Base-by-base conservation (phyloP, 2,329 filamentous ascomycete genomes). In the Zymoseptoria passerinii region DNA sequence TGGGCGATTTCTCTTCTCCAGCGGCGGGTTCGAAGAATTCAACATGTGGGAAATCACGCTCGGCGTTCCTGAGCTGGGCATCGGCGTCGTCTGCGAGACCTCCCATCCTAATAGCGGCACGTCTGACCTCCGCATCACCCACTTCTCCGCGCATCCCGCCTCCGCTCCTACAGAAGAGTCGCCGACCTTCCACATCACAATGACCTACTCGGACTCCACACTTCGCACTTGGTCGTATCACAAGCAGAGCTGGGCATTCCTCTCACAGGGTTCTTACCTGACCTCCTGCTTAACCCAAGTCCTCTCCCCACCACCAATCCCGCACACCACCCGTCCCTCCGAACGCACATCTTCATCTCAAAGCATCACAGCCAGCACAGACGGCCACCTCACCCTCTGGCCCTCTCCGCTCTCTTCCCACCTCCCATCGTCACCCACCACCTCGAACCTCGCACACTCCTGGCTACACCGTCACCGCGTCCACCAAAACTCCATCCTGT, bases 1-100 rank as follows among this genome's bases (percentile, higher is more conserved):
- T 52, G 82, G 86, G 1, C 72, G 77, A 1, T 88, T 87, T 65
- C 81, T 99, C 2, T 88, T 97, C 70, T 96, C 89, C 63, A 92
- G 90, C 67, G 90, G 84, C 5, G 94, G 92, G 0, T 86, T 85
- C 61, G 92, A 96, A 71, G 92, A 99, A 72, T 87, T 97, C 63
- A 92, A 87, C 66, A 81, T 92, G 9, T 99, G 94, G 92, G 81
- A 83, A 48, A 72, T 92, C 35, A 77, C 77, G 52, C 48, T 55
- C 5, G 68, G 69, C 9, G 71, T 88, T 6, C 78, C 84, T 27
- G 76, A 78, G 1, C 35, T 64, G 57, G 77, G 75, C 2, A 66
- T 83, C 8, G 81, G 83, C 0, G 75, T 81, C 1, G 73, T 81
- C 0, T 79, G 81, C 61, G 77, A 82, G 61, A 77, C 77, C 1